These are phyloP conservation scores for Ceratocystis eucalypticola DNA, from an alignment of 2,329 filamentous ascomycete species.

Conservation along the genomic window DNA sequence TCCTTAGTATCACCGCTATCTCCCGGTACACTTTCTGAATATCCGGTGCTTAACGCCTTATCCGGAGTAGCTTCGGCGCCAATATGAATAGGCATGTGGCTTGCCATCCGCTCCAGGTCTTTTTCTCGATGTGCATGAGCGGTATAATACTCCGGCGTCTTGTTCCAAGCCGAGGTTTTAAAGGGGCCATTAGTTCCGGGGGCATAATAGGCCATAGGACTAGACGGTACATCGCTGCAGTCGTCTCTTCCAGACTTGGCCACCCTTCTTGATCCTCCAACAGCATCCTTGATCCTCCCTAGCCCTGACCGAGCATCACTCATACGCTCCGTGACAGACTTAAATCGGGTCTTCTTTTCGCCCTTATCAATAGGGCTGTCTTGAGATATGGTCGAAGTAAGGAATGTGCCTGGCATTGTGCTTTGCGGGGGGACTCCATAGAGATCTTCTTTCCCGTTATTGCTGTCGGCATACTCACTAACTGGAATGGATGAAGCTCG, in stretches of 20 bases:
- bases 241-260: conserved; percentile 44
- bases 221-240: conserved; percentile 27
- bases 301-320: conserved; percentile 72
- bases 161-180: conserved; percentile 50
- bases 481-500: conserved; percentile 31
- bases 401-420: conserved; percentile 11
- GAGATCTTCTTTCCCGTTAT: conserved; percentile 34
- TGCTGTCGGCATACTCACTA: conserved; percentile 22
- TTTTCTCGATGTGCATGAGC: conserved; percentile 16
- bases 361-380: conserved; percentile 23
- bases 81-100: not conserved
- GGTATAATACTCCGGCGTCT: conserved; percentile 47
- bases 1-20: not conserved
- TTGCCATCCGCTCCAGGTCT: not conserved
- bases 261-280: conserved; percentile 47
- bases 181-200: conserved; percentile 10
- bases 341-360: conserved; percentile 53
- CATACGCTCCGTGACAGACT: conserved; percentile 64
- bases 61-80: not conserved
- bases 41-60: not conserved
- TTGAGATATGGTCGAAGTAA: conserved; percentile 7
- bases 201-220: conserved; percentile 16
- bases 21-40: conserved; percentile 9
- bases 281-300: conserved; percentile 72
- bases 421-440: conserved; percentile 30